Evolutionary conservation across 345 rosid species (phyloP).

Genomic region (Eucalyptus sp.): DNA sequence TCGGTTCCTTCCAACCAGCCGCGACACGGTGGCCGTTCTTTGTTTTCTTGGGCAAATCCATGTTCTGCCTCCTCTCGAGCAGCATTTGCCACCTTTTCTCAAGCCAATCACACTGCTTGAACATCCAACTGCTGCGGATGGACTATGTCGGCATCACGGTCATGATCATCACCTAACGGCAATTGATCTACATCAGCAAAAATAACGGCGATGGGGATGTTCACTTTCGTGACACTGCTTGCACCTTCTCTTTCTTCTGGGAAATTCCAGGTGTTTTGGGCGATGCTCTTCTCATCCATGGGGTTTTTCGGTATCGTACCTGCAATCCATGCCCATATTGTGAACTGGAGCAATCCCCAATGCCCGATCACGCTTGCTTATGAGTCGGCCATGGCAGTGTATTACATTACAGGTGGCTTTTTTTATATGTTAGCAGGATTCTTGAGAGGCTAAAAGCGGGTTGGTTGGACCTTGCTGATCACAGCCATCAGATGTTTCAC

Average conservation of each 20-base stretch:
- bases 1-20: not conserved
- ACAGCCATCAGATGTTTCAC: not conserved
- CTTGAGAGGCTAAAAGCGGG: not conserved
- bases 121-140: conserved; percentile 40
- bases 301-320: conserved; percentile 71
- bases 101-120: conserved; percentile 58
- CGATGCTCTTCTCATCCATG: conserved; percentile 64
- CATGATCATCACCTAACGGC: conserved; percentile 94
- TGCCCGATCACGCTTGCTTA: conserved; percentile 21
- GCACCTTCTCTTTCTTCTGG: conserved; percentile 48
- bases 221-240: conserved; percentile 60
- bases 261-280: conserved; percentile 48
- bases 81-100: conserved; percentile 77
- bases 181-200: conserved; percentile 53
- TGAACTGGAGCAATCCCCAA: conserved; percentile 68
- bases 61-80: conserved; percentile 76
- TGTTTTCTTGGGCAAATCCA: conserved; percentile 62
- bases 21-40: conserved; percentile 73
- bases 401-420: conserved; percentile 58
- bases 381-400: conserved; percentile 67
- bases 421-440: not conserved
- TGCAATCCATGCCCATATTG: conserved; percentile 46
- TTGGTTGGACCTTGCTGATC: not conserved
- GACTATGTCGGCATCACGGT: conserved; percentile 63
- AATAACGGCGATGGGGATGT: conserved; percentile 60